Evolutionary conservation across 75 land plant genomes (phyloP).

Genomic region (Picea glauca): DNA sequence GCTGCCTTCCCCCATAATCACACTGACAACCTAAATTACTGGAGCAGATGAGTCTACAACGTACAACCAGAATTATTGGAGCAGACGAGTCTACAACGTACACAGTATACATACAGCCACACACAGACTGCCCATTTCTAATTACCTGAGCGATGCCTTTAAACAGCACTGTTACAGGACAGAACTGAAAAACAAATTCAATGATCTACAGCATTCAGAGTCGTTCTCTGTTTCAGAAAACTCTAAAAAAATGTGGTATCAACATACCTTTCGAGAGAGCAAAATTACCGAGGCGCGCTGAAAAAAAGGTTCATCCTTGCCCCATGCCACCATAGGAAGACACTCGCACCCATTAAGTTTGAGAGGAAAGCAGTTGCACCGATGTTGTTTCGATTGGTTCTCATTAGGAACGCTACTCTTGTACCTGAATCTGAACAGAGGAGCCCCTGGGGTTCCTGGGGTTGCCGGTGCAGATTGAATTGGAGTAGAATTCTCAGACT

Average conservation of each 20-base stretch:
- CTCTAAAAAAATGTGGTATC: neutral
- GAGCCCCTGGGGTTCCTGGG: constrained; percentile 56
- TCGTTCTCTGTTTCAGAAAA: neutral
- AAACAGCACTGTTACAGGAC: too few species aligned
- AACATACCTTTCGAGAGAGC: constrained; percentile 53
- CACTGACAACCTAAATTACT: too few species aligned
- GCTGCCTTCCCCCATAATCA: too few species aligned
- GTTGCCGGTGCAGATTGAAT: constrained; percentile 38
- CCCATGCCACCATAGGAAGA: constrained; percentile 16
- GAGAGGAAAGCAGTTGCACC: constrained; percentile 28
- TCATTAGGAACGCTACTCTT: constrained; percentile 30
- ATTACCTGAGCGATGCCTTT: too few species aligned
- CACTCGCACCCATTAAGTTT: constrained; percentile 26
- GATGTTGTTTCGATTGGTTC: constrained; percentile 33
- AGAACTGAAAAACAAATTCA: too few species aligned
- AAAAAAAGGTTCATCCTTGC: constrained; percentile 24
- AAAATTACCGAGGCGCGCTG: constrained; percentile 22
- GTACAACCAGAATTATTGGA: too few species aligned
- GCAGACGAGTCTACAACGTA: too few species aligned
- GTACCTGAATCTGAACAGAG: constrained; percentile 34
- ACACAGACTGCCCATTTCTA: too few species aligned
- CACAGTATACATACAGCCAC: too few species aligned
- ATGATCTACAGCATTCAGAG: too few species aligned
- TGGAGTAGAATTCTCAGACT: neutral
- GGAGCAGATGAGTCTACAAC: too few species aligned